Conservation (phyloP, 1,139 yeast genomes). For the Oligophagozyma castellii region DNA sequence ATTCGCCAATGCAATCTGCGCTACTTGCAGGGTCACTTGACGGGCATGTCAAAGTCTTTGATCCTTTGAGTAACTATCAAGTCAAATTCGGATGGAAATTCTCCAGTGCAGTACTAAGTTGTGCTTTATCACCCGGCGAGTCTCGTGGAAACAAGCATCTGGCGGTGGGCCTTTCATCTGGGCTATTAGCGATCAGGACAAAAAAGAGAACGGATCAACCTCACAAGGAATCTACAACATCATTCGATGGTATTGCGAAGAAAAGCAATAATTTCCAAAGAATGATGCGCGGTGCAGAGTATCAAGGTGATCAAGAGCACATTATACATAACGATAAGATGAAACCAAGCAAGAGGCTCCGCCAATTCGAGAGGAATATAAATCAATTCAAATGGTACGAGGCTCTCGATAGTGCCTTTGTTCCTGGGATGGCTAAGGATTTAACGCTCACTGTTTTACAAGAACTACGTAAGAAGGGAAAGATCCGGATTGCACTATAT, state of each 20-base stretch:
- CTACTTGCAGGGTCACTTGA: constrained; percentile 87
- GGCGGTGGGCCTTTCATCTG: constrained; percentile 89
- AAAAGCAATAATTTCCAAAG: constrained; percentile 40
- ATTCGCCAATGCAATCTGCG: constrained; percentile 47
- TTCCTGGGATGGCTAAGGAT: constrained; percentile 65
- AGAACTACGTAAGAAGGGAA: constrained; percentile 80
- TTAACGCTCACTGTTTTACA: constrained; percentile 66
- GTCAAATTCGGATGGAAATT: constrained; percentile 97
- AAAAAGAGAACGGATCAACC: constrained; percentile 47
- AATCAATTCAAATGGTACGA: constrained; percentile 87
- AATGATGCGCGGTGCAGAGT: constrained; percentile 85
- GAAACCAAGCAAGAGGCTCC: constrained; percentile 43
- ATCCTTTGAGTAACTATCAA: constrained; percentile 65
- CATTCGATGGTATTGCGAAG: constrained; percentile 8
- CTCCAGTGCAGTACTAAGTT: constrained; percentile 80
- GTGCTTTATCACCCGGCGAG: constrained; percentile 78
- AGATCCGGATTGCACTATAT: constrained; percentile 60
- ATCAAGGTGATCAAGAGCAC: constrained; percentile 80
- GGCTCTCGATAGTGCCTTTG: constrained; percentile 78
- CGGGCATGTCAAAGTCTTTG: constrained; percentile 94
- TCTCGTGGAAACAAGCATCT: constrained; percentile 47
- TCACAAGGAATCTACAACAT: constrained; percentile 34
- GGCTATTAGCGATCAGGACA: constrained; percentile 78
- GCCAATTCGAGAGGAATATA: constrained; percentile 69
- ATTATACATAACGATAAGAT: constrained; percentile 46